Conservation (phyloP, 495 filamentous ascomycete genomes). For the Thermothielavioides terrestris region DNA sequence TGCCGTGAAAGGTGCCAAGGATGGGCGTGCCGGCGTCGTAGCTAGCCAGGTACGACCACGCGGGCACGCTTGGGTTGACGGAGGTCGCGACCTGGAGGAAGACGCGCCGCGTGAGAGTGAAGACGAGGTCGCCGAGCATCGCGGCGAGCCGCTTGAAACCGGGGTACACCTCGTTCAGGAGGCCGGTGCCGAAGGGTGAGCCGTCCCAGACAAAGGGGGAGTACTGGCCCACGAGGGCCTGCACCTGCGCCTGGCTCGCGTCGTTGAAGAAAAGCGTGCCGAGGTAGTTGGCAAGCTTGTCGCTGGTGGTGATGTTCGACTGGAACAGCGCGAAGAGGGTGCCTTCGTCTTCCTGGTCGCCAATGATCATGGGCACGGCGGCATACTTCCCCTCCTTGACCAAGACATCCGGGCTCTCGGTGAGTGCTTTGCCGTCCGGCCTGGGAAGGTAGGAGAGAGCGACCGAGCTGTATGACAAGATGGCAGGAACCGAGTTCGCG, state of each 20-base stretch:
- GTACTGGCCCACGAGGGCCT: constrained; percentile 49
- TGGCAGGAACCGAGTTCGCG: constrained; percentile 55
- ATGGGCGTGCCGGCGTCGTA: constrained; percentile 62
- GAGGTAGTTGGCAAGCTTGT: constrained; percentile 52
- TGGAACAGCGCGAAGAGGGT: constrained; percentile 56
- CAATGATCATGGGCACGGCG: constrained; percentile 50
- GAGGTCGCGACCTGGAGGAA: constrained; percentile 40
- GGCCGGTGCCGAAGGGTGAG: constrained; percentile 57
- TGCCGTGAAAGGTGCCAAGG: constrained; percentile 64
- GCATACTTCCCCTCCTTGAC: constrained; percentile 43
- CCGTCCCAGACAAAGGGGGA: constrained; percentile 41
- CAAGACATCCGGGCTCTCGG: constrained; percentile 48
- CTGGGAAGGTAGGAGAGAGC: constrained; percentile 58
- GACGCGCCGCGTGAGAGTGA: constrained; percentile 53
- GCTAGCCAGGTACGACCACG: constrained; percentile 63
- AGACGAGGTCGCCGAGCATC: constrained; percentile 62
- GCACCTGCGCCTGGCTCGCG: constrained; percentile 37
- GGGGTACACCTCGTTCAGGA: constrained; percentile 57
- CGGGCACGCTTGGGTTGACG: constrained; percentile 46
- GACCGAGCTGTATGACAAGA: constrained; percentile 55
- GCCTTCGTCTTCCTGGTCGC: constrained; percentile 53
- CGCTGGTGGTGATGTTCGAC: constrained; percentile 51
- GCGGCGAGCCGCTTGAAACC: constrained; percentile 69
- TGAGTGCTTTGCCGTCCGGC: constrained; percentile 51
- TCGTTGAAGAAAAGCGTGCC: constrained; percentile 45